Evolutionary conservation across 1,284 basidiomycete species (phyloP).

Genomic region (Melampsora americana): DNA sequence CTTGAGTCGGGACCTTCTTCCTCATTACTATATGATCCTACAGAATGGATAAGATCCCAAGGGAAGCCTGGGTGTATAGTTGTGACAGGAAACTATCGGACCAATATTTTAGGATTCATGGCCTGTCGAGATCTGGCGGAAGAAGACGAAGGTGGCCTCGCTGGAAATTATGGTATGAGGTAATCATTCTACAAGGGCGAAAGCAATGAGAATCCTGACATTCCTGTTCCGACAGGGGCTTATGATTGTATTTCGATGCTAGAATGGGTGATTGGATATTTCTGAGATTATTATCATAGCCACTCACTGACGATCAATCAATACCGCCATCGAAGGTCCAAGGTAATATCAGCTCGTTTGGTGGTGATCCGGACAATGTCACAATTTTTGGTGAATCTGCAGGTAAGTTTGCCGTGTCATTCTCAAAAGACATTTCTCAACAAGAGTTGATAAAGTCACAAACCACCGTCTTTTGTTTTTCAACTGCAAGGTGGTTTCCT

Average conservation of each 20-base stretch:
- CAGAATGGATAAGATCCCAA: constrained; percentile 38
- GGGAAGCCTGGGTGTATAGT: constrained; percentile 19
- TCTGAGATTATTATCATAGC: not conserved
- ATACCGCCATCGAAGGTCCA: constrained; percentile 21
- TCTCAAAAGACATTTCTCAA: not conserved
- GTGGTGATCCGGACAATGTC: constrained; percentile 39
- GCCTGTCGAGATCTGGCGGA: constrained; percentile 17
- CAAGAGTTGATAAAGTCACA: not conserved
- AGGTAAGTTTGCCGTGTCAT: not conserved
- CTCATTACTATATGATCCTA: constrained; percentile 15
- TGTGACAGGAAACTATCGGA: constrained; percentile 30
- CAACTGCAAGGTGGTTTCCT: constrained; percentile 13
- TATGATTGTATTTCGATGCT: constrained; percentile 36
- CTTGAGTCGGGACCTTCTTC: constrained; percentile 7
- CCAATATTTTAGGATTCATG: constrained; percentile 26
- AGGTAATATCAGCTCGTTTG: constrained; percentile 32
- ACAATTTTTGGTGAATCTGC: constrained; percentile 39
- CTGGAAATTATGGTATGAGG: constrained; percentile 33
- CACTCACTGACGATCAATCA: not conserved
- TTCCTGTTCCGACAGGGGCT: constrained; percentile 3
- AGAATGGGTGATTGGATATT: constrained; percentile 17
- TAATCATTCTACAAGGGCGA: not conserved
- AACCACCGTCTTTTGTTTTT: not conserved
- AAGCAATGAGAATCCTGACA: not conserved
- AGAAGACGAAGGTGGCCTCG: constrained; percentile 31